Percentiles rank a stretch among this genome's conserved stretches.
phyloP scores from a whole-genome alignment of 768 basidiomycete species.

The Neoboletus subvelutipes region DNA sequence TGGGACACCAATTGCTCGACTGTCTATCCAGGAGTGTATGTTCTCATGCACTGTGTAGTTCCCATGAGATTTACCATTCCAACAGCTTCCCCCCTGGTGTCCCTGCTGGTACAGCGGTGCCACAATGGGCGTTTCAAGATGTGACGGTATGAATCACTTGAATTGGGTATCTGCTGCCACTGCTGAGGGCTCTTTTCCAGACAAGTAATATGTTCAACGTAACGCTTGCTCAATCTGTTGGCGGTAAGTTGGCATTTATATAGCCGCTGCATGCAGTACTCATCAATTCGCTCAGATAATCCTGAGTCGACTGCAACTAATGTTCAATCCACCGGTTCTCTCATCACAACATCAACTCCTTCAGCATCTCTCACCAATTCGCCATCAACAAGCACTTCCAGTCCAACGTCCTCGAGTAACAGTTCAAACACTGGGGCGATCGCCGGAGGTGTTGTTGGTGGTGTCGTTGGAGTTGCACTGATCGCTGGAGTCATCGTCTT shows the following conservation, averaged over 20 bases:
- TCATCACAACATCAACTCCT: slow-evolving; percentile 9
- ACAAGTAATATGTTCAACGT: slow-evolving; percentile 40
- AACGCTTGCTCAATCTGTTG: slow-evolving; percentile 35
- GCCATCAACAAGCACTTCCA: slow-evolving; percentile 7
- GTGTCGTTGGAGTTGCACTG: slow-evolving; percentile 51
- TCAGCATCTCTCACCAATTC: slow-evolving; percentile 17
- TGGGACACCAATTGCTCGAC: slow-evolving; percentile 51
- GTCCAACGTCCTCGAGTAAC: slow-evolving; percentile 5
- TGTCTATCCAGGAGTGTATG: slow-evolving; percentile 32
- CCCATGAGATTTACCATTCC: neutral
- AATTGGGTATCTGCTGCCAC: neutral
- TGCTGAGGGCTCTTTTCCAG: slow-evolving; percentile 23
- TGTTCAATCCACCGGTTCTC: slow-evolving; percentile 27
- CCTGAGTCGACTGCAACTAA: slow-evolving; percentile 46
- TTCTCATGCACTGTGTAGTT: neutral
- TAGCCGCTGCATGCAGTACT: neutral
- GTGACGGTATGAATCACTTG: slow-evolving; percentile 40
- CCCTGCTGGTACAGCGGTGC: slow-evolving; percentile 49
- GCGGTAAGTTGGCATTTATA: slow-evolving; percentile 18
- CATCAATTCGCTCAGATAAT: slow-evolving; percentile 28
- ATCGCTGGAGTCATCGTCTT: slow-evolving; percentile 42
- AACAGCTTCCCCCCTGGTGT: slow-evolving; percentile 48
- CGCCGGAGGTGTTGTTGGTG: slow-evolving; percentile 63
- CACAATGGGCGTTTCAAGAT: slow-evolving; percentile 63
- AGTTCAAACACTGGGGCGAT: slow-evolving; percentile 51